Conservation (phyloP, 805 yeast species). For the Wickerhamomyces tratensis region DNA sequence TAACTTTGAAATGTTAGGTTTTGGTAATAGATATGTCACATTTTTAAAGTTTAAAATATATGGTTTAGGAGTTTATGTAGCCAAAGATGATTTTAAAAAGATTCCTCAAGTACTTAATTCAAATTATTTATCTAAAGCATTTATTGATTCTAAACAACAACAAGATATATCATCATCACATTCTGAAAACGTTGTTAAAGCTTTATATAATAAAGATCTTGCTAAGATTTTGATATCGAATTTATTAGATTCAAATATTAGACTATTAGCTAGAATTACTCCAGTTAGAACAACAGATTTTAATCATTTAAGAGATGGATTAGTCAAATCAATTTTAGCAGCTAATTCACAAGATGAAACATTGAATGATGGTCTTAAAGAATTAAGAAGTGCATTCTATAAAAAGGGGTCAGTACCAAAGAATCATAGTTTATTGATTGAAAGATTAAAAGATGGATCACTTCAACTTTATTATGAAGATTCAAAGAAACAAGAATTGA, state of each 20-base stretch:
- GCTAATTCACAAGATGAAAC: constrained; percentile 40
- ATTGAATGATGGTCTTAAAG: constrained; percentile 54
- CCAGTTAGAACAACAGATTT: constrained; percentile 91
- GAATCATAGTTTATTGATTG: constrained; percentile 57
- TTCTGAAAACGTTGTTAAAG: constrained; percentile 28
- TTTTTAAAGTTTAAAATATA: constrained; percentile 78
- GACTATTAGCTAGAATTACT: constrained; percentile 63
- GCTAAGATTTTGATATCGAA: constrained; percentile 46
- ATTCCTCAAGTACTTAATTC: constrained; percentile 34
- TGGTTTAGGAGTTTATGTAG: constrained; percentile 75
- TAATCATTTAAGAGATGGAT: constrained; percentile 82
- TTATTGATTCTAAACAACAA: constrained; percentile 22
- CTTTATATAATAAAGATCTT: constrained; percentile 39
- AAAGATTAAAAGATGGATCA: constrained; percentile 37
- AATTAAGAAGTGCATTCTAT: constrained; percentile 52
- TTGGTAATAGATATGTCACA: constrained; percentile 78
- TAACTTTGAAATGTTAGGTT: constrained; percentile 54
- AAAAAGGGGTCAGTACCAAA: constrained; percentile 67
- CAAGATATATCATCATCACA: constrained; percentile 19
- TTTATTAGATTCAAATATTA: constrained; percentile 48
- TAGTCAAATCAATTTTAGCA: constrained; percentile 69
- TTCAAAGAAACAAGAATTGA: constrained; percentile 23
- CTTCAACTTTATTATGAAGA: constrained; percentile 35
- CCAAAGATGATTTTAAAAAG: constrained; percentile 41
- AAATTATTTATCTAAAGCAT: constrained; percentile 25